Percentiles rank a stretch among this genome's conserved stretches.
These are phyloP conservation scores for Mycena olivaceomarginata DNA, from an alignment of 768 basidiomycete species.

Conservation along the genomic window DNA sequence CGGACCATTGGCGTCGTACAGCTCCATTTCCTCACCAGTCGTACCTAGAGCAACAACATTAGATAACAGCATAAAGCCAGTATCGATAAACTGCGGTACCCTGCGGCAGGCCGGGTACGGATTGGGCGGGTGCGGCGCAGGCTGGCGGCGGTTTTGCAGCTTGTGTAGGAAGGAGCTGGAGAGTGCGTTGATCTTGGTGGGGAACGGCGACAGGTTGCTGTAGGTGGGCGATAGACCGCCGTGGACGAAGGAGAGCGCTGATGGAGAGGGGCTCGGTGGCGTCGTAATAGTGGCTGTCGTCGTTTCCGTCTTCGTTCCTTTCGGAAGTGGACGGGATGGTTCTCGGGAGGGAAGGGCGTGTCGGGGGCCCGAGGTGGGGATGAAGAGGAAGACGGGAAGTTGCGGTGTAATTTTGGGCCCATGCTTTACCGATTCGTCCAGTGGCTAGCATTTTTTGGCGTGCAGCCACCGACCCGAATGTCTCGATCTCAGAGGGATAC, in stretches of 20 bases:
- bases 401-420: constrained; percentile 91
- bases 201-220: constrained; percentile 86
- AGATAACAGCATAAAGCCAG: neutral
- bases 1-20: constrained; percentile 89
- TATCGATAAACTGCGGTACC: constrained; percentile 50
- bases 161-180: constrained; percentile 81
- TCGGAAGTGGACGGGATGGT: constrained; percentile 54
- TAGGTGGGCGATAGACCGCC: constrained; percentile 92
- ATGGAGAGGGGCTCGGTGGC: constrained; percentile 74
- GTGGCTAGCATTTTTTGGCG: constrained; percentile 85
- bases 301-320: constrained; percentile 49
- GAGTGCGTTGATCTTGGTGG: constrained; percentile 87
- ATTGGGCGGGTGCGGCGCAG: constrained; percentile 89
- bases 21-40: constrained; percentile 77
- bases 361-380: constrained; percentile 79
- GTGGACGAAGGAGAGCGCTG: constrained; percentile 94
- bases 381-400: constrained; percentile 90
- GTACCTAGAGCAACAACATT: constrained; percentile 63
- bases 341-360: constrained; percentile 71
- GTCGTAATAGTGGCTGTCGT: constrained; percentile 52
- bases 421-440: constrained; percentile 87
- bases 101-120: constrained; percentile 82
- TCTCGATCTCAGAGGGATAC: constrained; percentile 86
- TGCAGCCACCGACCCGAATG: constrained; percentile 82
- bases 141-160: constrained; percentile 78